Evolutionary conservation across 257 asterid genomes (phyloP), one percentile per base, ranked within the genome.

Genomic region (Salvia miltiorrhiza): DNA sequence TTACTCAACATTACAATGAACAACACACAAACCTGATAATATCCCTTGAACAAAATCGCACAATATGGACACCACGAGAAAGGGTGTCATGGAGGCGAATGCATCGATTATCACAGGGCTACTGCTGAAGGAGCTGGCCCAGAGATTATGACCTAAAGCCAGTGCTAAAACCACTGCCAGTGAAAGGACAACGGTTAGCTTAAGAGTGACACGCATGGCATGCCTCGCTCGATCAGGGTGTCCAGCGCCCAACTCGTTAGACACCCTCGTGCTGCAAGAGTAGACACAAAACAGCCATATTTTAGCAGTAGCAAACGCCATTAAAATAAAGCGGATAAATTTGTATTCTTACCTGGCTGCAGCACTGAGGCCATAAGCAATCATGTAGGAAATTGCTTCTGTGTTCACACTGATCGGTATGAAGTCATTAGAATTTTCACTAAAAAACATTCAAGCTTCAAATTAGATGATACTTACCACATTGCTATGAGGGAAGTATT

Each of bases 241-340:
- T 26, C 95, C 97, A 0, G 86, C 87, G 28, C 96, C 97, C 23
- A 93, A 45, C 82, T 88, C 96, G 65, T 93, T 93, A 10, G 97
- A 84, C 66, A 93, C 97, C 80, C 98, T 84, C 0, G 95, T 87
- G 83, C 97, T 93, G 93, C 79, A 78, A 65, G 28, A 61, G 35
- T 13, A 20, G 35, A 13, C 12, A 39, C n/a, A n/a, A n/a, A n/a
- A n/a, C n/a, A n/a, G n/a, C n/a, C n/a, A n/a, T n/a, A n/a, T n/a
- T 60, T 37, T 1, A 60, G 10, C n/a, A 33, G 9, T 6, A 16
- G 28, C 0, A 11, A 4, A 9, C 28, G 14, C 13, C n/a, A n/a
- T 3, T 30, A 0, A 30, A n/a, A 17, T 10, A 39, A 49, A 30
- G 6, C n/a, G 0, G n/a, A 28, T 28, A 35, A 37, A 39, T 12